Percentiles rank a stretch among this genome's conserved stretches.
phyloP scores from a whole-genome alignment of 352 stramenopile genomes.

The Pythium aristosporum region DNA sequence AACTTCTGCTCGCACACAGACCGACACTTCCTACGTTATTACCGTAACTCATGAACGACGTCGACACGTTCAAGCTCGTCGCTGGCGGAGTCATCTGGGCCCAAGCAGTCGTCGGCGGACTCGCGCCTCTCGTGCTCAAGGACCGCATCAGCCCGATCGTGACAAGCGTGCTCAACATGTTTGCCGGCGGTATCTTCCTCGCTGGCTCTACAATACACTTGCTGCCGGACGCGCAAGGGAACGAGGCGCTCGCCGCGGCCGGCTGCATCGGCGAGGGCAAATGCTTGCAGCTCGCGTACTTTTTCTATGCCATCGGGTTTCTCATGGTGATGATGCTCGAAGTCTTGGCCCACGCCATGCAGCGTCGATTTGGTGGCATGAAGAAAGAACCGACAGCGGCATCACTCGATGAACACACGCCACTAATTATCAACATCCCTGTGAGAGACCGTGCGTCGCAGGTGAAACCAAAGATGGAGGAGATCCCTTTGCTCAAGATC shows the following conservation, averaged over 20 bases:
- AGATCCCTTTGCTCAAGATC: neutral
- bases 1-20: neutral
- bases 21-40: too few species aligned
- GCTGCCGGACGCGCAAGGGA: conserved; percentile 71
- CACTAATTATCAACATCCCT: conserved; percentile 27
- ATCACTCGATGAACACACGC: conserved; percentile 25
- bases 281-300: conserved; percentile 79
- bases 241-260: conserved; percentile 47
- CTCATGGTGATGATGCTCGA: conserved; percentile 75
- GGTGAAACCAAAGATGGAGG: conserved; percentile 1
- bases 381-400: neutral
- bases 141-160: conserved; percentile 32
- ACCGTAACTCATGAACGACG: conserved; percentile 31
- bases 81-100: conserved; percentile 56
- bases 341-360: conserved; percentile 59
- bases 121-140: conserved; percentile 50
- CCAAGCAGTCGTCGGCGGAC: conserved; percentile 51
- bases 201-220: conserved; percentile 77
- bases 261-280: conserved; percentile 43
- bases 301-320: conserved; percentile 80
- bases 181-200: conserved; percentile 79
- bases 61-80: conserved; percentile 67
- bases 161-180: conserved; percentile 79
- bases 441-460: conserved; percentile 3
- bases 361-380: conserved; percentile 34